Percentiles rank a stretch among this genome's conserved stretches.
Evolutionary conservation across 2,329 filamentous ascomycete genomes (phyloP).

Genomic region (Fonsecaea nubica): DNA sequence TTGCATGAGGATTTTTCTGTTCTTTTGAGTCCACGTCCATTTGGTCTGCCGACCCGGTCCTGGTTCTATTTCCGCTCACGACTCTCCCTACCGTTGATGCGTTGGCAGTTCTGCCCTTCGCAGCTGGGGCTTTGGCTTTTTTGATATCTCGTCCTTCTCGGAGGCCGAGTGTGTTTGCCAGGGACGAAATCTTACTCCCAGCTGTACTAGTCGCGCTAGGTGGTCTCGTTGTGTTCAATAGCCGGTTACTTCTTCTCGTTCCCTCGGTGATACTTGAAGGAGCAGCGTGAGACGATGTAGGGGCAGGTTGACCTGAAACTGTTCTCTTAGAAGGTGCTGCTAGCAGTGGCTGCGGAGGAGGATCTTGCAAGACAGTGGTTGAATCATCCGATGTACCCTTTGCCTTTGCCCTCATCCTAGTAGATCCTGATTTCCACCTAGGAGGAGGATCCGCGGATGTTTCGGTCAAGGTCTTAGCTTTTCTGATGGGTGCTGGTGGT

Average conservation of each 20-base stretch:
- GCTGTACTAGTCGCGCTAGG: slow-evolving; percentile 49
- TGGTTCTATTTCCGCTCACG: slow-evolving; percentile 88
- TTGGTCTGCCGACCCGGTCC: slow-evolving; percentile 61
- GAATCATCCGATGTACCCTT: slow-evolving; percentile 51
- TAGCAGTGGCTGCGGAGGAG: slow-evolving; percentile 43
- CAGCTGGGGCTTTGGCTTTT: slow-evolving; percentile 78
- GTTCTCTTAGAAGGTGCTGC: slow-evolving; percentile 74
- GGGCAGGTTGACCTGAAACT: slow-evolving; percentile 76
- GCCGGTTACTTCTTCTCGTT: slow-evolving; percentile 70
- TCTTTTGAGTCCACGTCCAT: slow-evolving; percentile 76
- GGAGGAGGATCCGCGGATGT: slow-evolving; percentile 65
- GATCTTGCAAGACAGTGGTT: slow-evolving; percentile 41
- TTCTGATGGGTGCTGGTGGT: slow-evolving; percentile 53
- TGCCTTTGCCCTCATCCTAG: slow-evolving; percentile 51
- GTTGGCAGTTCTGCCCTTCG: slow-evolving; percentile 69
- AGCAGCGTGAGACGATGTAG: slow-evolving; percentile 55
- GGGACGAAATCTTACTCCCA: slow-evolving; percentile 65
- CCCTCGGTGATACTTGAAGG: slow-evolving; percentile 64
- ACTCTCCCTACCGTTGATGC: slow-evolving; percentile 79
- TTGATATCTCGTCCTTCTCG: slow-evolving; percentile 76
- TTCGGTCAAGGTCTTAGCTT: slow-evolving; percentile 61
- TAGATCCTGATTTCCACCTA: slow-evolving; percentile 65
- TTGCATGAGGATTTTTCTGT: slow-evolving; percentile 41
- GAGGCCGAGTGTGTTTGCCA: slow-evolving; percentile 63
- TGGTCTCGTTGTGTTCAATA: slow-evolving; percentile 74